Evolutionary conservation across 2,329 filamentous ascomycete species (phyloP).

Genomic region (Arthroderma uncinatum): DNA sequence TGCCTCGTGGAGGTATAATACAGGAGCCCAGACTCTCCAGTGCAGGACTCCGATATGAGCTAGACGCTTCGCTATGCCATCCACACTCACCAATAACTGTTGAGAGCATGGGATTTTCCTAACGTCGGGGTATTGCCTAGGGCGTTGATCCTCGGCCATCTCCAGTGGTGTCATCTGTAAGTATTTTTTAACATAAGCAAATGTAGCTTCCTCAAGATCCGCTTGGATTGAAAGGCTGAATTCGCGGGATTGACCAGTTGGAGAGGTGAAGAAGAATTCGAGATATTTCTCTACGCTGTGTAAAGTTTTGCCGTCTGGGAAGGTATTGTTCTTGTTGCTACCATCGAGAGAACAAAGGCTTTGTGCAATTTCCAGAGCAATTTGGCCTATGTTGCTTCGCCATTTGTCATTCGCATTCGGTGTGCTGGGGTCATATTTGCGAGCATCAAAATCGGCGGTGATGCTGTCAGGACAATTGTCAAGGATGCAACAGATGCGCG

Average conservation of each 20-base stretch:
- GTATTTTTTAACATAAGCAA: constrained; percentile 27
- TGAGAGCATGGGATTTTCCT: constrained; percentile 13
- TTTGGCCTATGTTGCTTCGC: constrained; percentile 26
- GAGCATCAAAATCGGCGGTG: not conserved
- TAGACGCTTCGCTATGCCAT: constrained; percentile 58
- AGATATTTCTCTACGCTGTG: constrained; percentile 25
- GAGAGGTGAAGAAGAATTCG: constrained; percentile 26
- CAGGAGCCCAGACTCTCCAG: constrained; percentile 75
- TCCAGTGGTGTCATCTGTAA: constrained; percentile 32
- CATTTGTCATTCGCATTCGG: constrained; percentile 16
- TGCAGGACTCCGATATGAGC: constrained; percentile 77
- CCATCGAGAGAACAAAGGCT: constrained; percentile 16
- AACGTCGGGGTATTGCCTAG: constrained; percentile 16
- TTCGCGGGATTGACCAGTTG: constrained; percentile 24
- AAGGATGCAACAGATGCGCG: constrained; percentile 31
- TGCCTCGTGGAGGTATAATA: constrained; percentile 48
- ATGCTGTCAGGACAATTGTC: not conserved
- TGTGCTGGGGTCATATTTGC: not conserved
- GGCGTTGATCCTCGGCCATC: constrained; percentile 35
- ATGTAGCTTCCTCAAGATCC: constrained; percentile 25
- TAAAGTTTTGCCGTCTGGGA: constrained; percentile 26
- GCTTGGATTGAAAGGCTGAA: constrained; percentile 26
- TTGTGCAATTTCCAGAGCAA: constrained; percentile 35
- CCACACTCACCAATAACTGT: constrained; percentile 25
- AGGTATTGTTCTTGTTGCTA: constrained; percentile 9